Evolutionary conservation across 305 asterid species (phyloP), one percentile per base, ranked within the genome.

Genomic region (Solanum chacoense): DNA sequence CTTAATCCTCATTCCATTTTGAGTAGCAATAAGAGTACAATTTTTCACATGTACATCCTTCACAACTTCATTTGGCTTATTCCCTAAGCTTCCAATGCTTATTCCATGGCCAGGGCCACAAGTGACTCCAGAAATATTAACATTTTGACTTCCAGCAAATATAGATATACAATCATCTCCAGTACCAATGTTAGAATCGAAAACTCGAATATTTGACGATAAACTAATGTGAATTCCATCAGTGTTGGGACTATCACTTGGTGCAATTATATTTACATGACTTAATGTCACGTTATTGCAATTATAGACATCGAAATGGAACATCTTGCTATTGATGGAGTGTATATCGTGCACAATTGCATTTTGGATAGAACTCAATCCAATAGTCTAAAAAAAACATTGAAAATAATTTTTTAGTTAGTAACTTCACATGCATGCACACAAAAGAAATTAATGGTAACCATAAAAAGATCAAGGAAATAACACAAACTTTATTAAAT

Each of bases 311-410:
- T 59, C 24, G 11, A 20, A 20, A 20, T 20, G 69, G 26, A 59
- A 20, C 26, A 18, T 20, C 69, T 59, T 59, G 69, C 26, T 59
- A 59, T 59, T 59, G 26, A 55, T 18, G 7, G 69, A 0, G 24
- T 20, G 69, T 55, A 20, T 55, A 18, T 8, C 69, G 5, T 20
- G 69, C 69, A 55, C 69, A 55, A 55, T 20, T 18, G 69, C 24
- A 55, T 20, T 55, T 7, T 55, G 24, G 69, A 55, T 55, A 55
- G 24, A 55, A 55, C 24, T 18, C 11, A 55, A 55, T 55, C 69
- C 24, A 55, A 55, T 2, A 24, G 93, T 87, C 98, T 95, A 3
- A 11, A 16, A 18, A 55, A 7, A 20, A 20, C 20, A 11, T 32
- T 6, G 4, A 8, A 85, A 83, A 22, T 22, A 32, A 20, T 55